Conservation (phyloP, 2,329 filamentous ascomycete species). For the Apiospora aurea region DNA sequence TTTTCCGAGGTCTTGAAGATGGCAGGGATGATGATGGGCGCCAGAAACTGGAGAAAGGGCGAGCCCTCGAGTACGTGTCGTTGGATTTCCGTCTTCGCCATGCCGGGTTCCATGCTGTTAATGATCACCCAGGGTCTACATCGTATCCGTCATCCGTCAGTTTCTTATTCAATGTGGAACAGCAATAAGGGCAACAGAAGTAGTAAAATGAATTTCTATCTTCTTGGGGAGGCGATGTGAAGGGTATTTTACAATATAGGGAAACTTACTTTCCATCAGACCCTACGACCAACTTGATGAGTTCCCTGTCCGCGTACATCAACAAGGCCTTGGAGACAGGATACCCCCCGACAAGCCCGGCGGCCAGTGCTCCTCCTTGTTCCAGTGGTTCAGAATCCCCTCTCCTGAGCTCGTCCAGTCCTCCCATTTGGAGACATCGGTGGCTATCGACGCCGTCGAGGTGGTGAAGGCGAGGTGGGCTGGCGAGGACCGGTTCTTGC, state of each 20-base stretch:
- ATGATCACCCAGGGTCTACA: conserved; percentile 17
- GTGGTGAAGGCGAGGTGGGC: conserved; percentile 14
- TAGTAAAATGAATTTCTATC: background rate
- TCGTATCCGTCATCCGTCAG: background rate
- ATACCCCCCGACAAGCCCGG: conserved; percentile 6
- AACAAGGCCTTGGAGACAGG: conserved; percentile 3
- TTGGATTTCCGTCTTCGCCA: conserved; percentile 15
- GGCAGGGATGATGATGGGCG: background rate
- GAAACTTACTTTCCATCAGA: conserved; percentile 13
- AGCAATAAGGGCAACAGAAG: background rate
- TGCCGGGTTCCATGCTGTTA: conserved; percentile 10
- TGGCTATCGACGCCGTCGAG: background rate
- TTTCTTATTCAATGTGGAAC: background rate
- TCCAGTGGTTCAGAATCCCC: conserved; percentile 11
- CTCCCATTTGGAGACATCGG: conserved; percentile 1
- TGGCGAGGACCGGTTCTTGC: background rate
- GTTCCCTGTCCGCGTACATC: conserved; percentile 5
- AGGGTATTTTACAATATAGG: background rate
- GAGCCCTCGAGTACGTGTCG: background rate
- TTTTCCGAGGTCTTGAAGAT: conserved; percentile 20
- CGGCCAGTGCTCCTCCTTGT: conserved; percentile 15
- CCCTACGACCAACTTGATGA: background rate
- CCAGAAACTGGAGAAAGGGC: background rate
- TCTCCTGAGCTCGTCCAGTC: background rate
- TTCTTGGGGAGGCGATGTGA: no score